Percentiles rank a stretch among this genome's conserved stretches.
phyloP scores from a whole-genome alignment of 192 early-diverging fungal genomes.

The Podila minutissima region DNA sequence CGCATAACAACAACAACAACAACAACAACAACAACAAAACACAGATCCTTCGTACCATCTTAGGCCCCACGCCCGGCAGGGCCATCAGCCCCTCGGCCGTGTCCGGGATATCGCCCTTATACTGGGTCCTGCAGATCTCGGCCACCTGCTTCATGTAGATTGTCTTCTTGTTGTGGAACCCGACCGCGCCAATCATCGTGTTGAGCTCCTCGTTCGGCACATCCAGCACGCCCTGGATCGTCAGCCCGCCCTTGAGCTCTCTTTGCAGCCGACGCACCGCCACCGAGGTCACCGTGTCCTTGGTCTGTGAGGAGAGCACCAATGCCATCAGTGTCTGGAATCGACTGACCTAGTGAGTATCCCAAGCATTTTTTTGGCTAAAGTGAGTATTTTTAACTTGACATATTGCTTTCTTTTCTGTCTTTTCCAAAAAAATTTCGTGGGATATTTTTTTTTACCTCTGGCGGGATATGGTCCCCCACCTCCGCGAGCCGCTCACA shows the following conservation, averaged over 20 bases:
- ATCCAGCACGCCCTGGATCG: constrained; percentile 69
- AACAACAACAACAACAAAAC: too few species aligned
- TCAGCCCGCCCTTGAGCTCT: constrained; percentile 74
- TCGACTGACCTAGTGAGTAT: constrained; percentile 62
- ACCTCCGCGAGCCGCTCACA: constrained; percentile 74
- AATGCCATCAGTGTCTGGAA: constrained; percentile 89
- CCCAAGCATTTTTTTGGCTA: too few species aligned
- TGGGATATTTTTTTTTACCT: constrained; percentile 16
- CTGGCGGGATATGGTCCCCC: constrained; percentile 39
- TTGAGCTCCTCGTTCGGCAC: constrained; percentile 73
- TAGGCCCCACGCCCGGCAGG: constrained; percentile 93
- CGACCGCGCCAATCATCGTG: constrained; percentile 80
- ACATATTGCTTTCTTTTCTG: too few species aligned
- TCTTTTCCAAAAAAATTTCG: not conserved
- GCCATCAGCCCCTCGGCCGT: constrained; percentile 80
- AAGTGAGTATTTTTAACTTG: too few species aligned
- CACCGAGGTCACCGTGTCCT: constrained; percentile 86
- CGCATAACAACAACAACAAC: too few species aligned
- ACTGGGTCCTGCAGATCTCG: constrained; percentile 73
- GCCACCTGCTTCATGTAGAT: constrained; percentile 85
- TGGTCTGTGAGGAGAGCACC: constrained; percentile 94
- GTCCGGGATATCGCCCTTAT: constrained; percentile 84
- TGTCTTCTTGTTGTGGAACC: constrained; percentile 91
- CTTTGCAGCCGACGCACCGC: constrained; percentile 76
- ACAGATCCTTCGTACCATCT: constrained; percentile 78